phyloP scores from a whole-genome alignment of 2,329 filamentous ascomycete genomes.

The Fusarium xylarioides region DNA sequence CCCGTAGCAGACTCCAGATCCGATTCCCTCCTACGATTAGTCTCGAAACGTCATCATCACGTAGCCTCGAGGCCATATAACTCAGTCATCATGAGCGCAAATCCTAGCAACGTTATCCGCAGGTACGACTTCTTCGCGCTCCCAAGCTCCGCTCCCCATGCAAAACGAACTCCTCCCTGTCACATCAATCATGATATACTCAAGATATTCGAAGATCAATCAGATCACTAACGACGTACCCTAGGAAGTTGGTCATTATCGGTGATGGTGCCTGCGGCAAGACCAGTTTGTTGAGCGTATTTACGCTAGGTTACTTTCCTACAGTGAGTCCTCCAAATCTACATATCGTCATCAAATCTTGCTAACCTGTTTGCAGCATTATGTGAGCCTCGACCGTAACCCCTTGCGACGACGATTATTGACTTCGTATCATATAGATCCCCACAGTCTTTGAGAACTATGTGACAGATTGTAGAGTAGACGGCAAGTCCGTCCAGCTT shows the following conservation, averaged over 20 bases:
- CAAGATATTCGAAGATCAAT: not conserved
- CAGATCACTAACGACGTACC: slow-evolving; percentile 24
- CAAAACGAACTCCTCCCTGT: not conserved
- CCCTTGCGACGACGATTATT: slow-evolving; percentile 26
- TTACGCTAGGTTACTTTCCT: slow-evolving; percentile 97
- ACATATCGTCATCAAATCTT: slow-evolving; percentile 22
- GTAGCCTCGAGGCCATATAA: slow-evolving; percentile 18
- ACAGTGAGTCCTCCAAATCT: slow-evolving; percentile 71
- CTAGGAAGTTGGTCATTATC: slow-evolving; percentile 94
- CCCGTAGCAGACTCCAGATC: slow-evolving; percentile 34
- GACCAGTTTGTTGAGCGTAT: slow-evolving; percentile 95
- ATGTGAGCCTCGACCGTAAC: slow-evolving; percentile 55
- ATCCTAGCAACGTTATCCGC: slow-evolving; percentile 68
- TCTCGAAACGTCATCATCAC: slow-evolving; percentile 17
- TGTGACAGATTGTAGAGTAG: slow-evolving; percentile 97
- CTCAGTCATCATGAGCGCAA: slow-evolving; percentile 54
- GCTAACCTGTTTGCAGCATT: slow-evolving; percentile 59
- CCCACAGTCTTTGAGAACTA: slow-evolving; percentile 99
- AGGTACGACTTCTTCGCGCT: slow-evolving; percentile 60
- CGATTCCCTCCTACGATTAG: slow-evolving; percentile 9
- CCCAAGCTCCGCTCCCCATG: not conserved
- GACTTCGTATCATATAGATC: slow-evolving; percentile 61
- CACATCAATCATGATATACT: not conserved
- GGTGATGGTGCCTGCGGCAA: slow-evolving; percentile 98
- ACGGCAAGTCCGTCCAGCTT: slow-evolving; percentile 97